Percentiles rank a stretch among this genome's conserved stretches.
These are phyloP conservation scores for Phalaenopsis aphrodite DNA, from an alignment of 106 monocot genomes.

Conservation along the genomic window DNA sequence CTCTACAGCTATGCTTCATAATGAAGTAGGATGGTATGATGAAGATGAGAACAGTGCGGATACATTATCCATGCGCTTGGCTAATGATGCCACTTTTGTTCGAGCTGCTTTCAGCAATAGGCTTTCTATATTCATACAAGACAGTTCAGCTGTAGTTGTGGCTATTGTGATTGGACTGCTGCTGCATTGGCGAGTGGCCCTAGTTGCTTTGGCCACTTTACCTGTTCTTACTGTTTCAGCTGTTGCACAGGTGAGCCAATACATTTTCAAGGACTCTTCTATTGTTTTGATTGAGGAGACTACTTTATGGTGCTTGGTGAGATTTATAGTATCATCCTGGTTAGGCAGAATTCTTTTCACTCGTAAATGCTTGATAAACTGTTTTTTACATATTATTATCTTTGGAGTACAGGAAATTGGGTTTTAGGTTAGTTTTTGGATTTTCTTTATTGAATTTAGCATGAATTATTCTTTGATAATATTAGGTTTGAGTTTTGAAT, in stretches of 20 bases:
- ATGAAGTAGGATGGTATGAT: conserved; percentile 99
- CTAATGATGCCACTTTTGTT: conserved; percentile 97
- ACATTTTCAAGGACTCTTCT: no score
- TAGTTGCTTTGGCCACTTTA: conserved; percentile 79
- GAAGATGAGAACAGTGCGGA: conserved; percentile 92
- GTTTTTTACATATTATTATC: no score
- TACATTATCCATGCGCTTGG: conserved; percentile 79
- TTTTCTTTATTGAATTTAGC: no score
- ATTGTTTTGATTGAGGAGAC: no score
- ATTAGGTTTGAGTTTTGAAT: no score
- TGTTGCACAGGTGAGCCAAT: conserved; percentile 67
- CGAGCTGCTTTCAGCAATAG: conserved; percentile 97
- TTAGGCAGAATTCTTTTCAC: no score
- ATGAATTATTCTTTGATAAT: no score
- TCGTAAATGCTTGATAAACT: no score
- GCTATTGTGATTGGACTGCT: conserved; percentile 79
- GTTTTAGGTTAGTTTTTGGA: no score
- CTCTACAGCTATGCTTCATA: conserved; percentile 72
- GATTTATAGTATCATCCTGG: no score
- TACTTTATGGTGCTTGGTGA: no score
- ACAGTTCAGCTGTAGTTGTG: conserved; percentile 65
- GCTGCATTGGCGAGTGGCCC: conserved; percentile 83
- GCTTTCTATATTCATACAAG: conserved; percentile 92
- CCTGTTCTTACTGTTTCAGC: conserved; percentile 66
- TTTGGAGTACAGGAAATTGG: no score